phyloP scores from a whole-genome alignment of 805 yeast species.

The Spathaspora hagerdaliae region DNA sequence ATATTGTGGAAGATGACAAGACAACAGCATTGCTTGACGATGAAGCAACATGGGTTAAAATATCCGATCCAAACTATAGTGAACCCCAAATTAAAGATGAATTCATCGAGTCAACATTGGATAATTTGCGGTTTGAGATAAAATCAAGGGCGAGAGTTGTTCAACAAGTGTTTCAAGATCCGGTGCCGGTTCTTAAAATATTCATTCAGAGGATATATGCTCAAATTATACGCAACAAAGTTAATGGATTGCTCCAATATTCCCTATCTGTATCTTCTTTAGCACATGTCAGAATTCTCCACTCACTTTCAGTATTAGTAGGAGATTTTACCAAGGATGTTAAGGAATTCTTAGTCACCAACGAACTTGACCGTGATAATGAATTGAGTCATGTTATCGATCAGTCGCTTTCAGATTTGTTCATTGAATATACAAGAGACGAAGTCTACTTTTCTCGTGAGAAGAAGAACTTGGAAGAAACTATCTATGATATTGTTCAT shows the following conservation, averaged over 20 bases:
- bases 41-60: constrained; percentile 52
- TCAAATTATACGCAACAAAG: constrained; percentile 57
- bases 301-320: constrained; percentile 57
- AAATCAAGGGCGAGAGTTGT: constrained; percentile 72
- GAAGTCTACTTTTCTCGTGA: constrained; percentile 69
- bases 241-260: constrained; percentile 54
- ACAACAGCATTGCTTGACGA: constrained; percentile 29
- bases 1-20: constrained; percentile 51
- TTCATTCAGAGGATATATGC: constrained; percentile 76
- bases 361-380: constrained; percentile 44
- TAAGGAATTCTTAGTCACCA: constrained; percentile 52
- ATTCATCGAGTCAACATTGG: constrained; percentile 48
- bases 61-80: constrained; percentile 57
- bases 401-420: constrained; percentile 68
- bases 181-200: constrained; percentile 61
- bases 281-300: constrained; percentile 73
- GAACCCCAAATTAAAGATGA: constrained; percentile 42
- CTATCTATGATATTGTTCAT: constrained; percentile 42
- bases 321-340: constrained; percentile 61
- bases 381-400: constrained; percentile 54
- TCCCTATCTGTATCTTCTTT: constrained; percentile 62
- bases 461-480: constrained; percentile 59
- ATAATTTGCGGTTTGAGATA: constrained; percentile 52
- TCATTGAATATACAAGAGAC: constrained; percentile 63
- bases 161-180: constrained; percentile 66